phyloP scores from a whole-genome alignment of 306 rosid genomes.

The Datisca glomerata region DNA sequence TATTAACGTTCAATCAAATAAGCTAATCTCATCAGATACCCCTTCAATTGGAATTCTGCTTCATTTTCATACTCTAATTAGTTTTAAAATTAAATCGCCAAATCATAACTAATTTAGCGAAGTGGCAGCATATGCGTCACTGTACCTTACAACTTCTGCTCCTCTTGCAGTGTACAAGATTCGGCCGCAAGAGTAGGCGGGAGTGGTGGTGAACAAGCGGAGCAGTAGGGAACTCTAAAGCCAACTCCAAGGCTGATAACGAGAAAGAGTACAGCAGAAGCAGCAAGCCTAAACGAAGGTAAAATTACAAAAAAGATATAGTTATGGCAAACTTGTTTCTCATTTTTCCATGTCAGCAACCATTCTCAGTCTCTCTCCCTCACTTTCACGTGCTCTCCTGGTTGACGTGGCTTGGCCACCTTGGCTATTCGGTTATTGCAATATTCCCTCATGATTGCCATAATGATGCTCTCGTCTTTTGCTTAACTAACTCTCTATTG shows the following conservation, averaged over 20 bases:
- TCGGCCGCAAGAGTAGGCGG: slow-evolving; percentile 16
- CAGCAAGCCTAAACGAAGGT: slow-evolving; percentile 27
- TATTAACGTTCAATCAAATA: background rate
- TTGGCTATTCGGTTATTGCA: too few relatives aligned
- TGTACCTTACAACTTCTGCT: slow-evolving; percentile 43
- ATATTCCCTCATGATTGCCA: too few relatives aligned
- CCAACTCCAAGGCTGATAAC: slow-evolving; percentile 42
- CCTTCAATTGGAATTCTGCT: background rate
- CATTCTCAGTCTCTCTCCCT: too few relatives aligned
- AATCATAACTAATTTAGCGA: background rate
- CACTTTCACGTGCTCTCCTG: too few relatives aligned
- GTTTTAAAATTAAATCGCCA: background rate
- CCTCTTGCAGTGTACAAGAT: slow-evolving; percentile 23
- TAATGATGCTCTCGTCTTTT: too few relatives aligned
- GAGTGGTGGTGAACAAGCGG: slow-evolving; percentile 20
- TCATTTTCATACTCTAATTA: too few relatives aligned
- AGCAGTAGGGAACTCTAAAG: slow-evolving; percentile 31
- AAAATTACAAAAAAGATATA: too few relatives aligned
- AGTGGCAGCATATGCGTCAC: background rate
- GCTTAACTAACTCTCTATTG: too few relatives aligned
- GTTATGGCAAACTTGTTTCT: too few relatives aligned
- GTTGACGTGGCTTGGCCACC: too few relatives aligned
- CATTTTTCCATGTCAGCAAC: too few relatives aligned
- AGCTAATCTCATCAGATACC: background rate
- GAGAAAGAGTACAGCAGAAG: slow-evolving; percentile 38